Base-by-base conservation (phyloP, 2,329 filamentous ascomycete genomes). In the Stagonosporopsis vannaccii region DNA sequence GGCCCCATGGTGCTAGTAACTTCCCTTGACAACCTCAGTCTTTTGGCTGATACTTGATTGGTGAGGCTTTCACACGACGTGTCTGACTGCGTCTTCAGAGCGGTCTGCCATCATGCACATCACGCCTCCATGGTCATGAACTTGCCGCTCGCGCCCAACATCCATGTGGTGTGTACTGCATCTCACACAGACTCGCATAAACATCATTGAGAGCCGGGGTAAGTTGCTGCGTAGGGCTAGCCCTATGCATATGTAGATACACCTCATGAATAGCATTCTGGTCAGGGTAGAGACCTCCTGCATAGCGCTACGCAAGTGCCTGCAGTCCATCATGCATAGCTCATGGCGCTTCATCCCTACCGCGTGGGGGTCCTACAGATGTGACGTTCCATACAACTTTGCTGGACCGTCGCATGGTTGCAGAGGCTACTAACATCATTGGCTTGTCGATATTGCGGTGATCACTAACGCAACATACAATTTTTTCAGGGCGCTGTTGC, bases 1-100 rank as follows among this genome's bases (percentile, higher is more conserved):
- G 56, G 60, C 60, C 59, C 61, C 65, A 65, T 63, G 60, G 51
- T 40, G 60, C 64, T 61, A 51, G 61, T 55, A 58, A 47, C 53
- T 58, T 41, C 49, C 51, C 47, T 50, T 42, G 37, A 41, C 49
- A 52, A 39, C 22, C 26, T 35, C 35, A 28, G 47, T 30, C 25
- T 59, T 39, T 28, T n/a, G 26, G 20, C 25, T 32, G 40, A 15
- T 39, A 37, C 11, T 15, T 53, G 48, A 60, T 60, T 62, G 61
- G 57, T 26, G 19, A 19, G 7, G 11, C 26, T 26, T 15, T 11
- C 15, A 43, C 19, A 20, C 32, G 13, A 26, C 1, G 6, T 32
- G 8, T 56, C 36, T 51, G 36, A 51, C 37, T 47, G 53, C 43
- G 35, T 32, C 3, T 32, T 25, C 25, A 37, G 36, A 40, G 22